Evolutionary conservation across 2,329 filamentous ascomycete species (phyloP), one percentile per base, ranked within the genome.

Genomic region (Penicillium expansum): DNA sequence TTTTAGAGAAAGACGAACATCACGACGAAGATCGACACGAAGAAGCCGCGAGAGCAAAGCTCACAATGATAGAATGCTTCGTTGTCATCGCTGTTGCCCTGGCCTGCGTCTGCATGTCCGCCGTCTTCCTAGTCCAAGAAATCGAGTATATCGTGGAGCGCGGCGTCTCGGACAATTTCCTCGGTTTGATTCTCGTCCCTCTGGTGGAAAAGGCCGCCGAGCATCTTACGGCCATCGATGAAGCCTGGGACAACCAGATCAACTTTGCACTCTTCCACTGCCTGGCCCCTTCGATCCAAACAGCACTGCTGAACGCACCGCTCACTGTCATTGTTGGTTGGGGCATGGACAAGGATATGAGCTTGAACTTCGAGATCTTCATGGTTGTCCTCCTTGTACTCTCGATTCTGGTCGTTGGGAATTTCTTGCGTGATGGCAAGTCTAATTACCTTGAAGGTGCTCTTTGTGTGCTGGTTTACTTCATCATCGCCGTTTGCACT

Each of bases 371-470:
- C 71, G 89, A 94, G 65, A 81, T 92, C 14, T 96, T 96, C 78
- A 91, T 95, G 76, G 83, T 95, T 20, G 83, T 89, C 55, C 82
- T 95, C 61, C 79, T 97, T 9, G 85, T 97, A 55, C 81, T 97
- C 24, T 85, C 90, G 29, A 93, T 96, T 66, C 79, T 97, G 41
- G 91, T 92, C 0, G 90, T 96, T 37, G 91, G 92, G 1, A 90
- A 91, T 60, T 96, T 96, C 75, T 76, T 97, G 53, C 82, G 91
- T 48, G 92, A 97, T 70, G 86, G 90, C 63, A 93, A 94, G 80
- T 91, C 86, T 59, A 95, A 96, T 70, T 97, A 95, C 69, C 82
- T 97, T 5, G 92, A 97, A 73, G 92, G 92, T 2, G 83, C 86
- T 24, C 81, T 97, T 18, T 90, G 91, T 62, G 84, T 96, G 18